These are phyloP conservation scores for Rehmannia glutinosa DNA, from an alignment of 257 asterid genomes.

Conservation along the genomic window DNA sequence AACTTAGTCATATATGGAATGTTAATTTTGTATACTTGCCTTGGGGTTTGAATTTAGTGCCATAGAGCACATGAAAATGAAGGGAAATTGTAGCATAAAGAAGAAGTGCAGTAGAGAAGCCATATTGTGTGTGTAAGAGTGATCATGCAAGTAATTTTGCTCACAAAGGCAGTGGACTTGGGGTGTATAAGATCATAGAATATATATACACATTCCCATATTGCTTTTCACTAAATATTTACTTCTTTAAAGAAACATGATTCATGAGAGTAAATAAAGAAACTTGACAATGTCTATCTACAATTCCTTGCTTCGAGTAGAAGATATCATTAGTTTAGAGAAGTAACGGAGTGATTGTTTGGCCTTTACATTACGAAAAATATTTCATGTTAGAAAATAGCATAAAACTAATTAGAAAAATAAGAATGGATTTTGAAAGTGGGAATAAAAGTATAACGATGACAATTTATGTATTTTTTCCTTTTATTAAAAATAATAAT, in stretches of 20 bases:
- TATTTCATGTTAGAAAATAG: too few relatives aligned
- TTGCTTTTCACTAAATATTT: slow-evolving; percentile 6
- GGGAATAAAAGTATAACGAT: too few relatives aligned
- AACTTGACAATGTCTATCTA: background rate
- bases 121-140: slow-evolving; percentile 20
- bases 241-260: slow-evolving; percentile 13
- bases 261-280: slow-evolving; percentile 13
- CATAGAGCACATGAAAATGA: slow-evolving; percentile 25
- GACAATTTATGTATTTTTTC: too few relatives aligned
- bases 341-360: background rate
- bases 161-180: background rate
- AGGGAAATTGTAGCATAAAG: slow-evolving; percentile 14
- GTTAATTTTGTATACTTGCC: slow-evolving; percentile 22
- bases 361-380: background rate
- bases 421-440: too few relatives aligned
- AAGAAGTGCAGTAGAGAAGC: slow-evolving; percentile 29
- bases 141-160: slow-evolving; percentile 1
- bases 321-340: slow-evolving; percentile 14
- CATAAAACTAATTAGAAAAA: too few relatives aligned
- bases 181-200: background rate
- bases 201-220: background rate
- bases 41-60: slow-evolving; percentile 23
- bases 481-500: too few relatives aligned
- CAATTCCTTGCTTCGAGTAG: slow-evolving; percentile 20
- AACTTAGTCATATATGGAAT: background rate